These are phyloP conservation scores for Phytophthora agathidicida DNA, from an alignment of 352 stramenopile species.

Conservation along the genomic window DNA sequence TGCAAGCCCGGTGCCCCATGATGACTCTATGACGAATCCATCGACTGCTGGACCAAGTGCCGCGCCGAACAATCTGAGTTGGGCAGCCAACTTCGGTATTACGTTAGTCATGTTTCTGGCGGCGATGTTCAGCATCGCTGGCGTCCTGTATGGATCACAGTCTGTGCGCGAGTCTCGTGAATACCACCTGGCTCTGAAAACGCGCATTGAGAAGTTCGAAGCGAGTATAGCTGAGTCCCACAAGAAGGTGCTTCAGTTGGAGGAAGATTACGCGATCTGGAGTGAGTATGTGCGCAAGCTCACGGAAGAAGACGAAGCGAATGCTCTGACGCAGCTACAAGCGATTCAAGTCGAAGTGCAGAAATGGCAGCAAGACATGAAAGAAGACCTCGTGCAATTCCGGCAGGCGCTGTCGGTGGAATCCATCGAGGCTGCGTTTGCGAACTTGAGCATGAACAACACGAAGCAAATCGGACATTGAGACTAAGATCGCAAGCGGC, in stretches of 20 bases:
- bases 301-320: constrained; percentile 70
- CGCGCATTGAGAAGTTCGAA: constrained; percentile 66
- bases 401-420: constrained; percentile 60
- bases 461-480: constrained; percentile 20
- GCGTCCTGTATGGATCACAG: constrained; percentile 51
- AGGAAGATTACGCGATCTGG: constrained; percentile 75
- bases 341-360: constrained; percentile 71
- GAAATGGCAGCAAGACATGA: constrained; percentile 79
- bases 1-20: neutral
- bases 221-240: constrained; percentile 70
- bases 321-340: constrained; percentile 66
- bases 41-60: neutral
- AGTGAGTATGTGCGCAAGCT: constrained; percentile 76
- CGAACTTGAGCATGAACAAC: constrained; percentile 44
- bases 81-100: constrained; percentile 34
- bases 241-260: constrained; percentile 63
- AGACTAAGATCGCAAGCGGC: neutral
- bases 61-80: constrained; percentile 13
- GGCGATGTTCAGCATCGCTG: constrained; percentile 56
- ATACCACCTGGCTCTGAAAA: constrained; percentile 66
- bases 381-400: constrained; percentile 68
- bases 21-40: neutral
- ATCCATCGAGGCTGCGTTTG: constrained; percentile 54
- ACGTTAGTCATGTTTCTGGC: constrained; percentile 47
- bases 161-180: constrained; percentile 64